Base-by-base conservation (phyloP, 345 rosid genomes). In the Adansonia digitata region DNA sequence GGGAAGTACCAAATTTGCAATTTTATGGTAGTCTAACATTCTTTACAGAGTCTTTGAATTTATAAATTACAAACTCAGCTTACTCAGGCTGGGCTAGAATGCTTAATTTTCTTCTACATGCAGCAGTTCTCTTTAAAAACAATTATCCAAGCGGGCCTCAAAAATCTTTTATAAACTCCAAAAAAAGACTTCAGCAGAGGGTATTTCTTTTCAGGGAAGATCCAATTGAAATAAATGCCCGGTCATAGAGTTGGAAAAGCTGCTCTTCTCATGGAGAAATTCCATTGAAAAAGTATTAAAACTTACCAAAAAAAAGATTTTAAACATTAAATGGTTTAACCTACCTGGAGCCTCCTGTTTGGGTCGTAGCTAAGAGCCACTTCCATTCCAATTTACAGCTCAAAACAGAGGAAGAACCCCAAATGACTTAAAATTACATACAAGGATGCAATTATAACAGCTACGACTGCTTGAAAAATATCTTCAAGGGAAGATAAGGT, bases 311-410 rank as follows among this genome's bases (percentile, higher is more conserved):
- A 48, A 69, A 17, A 68, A 68, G 22, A 7, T 9, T 18, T n/a
- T 43, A 5, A 45, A 31, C 73, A 49, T 49, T 69, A 49, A 48
- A 69, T 69, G 43, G 43, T 69, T 49, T 31, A 69, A 49, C 60
- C 43, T 31, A 31, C 11, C 43, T 9, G 34, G 52, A 66, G 20
- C 35, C 71, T 66, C 52, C 20, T 2, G 17, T 45, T 56, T 45
- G 56, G 72, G 11, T 17, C 24, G 24, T 24, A 45, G 37, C 18
- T 45, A 15, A 27, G 35, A 67, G 71, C 31, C 34, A 65, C 12
- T 42, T 22, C 52, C 51, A 42, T 35, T 42, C 70, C 70, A 42
- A 14, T 26, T 5, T 27, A 27, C 57, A 46, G 39, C 56, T 68
- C 40, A 15, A 68, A 68, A 68, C 55, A 46, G 1, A 46, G 71